A percentile compares a stretch with the other conserved stretches of the same genome.
These are phyloP conservation scores for Raddia guianensis DNA, from an alignment of 176 grass and related monocot genomes.

Conservation along the genomic window DNA sequence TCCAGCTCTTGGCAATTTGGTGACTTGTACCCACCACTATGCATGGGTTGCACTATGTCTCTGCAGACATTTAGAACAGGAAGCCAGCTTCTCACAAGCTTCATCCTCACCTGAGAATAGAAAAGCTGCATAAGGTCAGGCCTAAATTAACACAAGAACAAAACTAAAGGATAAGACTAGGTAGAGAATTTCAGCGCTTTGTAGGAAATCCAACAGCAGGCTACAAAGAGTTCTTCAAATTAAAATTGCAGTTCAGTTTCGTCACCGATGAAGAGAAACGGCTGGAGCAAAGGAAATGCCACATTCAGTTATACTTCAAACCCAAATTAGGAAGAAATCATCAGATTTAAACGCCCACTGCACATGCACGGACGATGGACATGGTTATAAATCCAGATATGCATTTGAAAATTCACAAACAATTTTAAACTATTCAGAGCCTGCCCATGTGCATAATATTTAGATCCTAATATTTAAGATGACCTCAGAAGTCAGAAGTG, in stretches of 20 bases:
- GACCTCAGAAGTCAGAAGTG: background rate
- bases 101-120: constrained; percentile 64
- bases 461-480: background rate
- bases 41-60: constrained; percentile 58
- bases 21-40: constrained; percentile 61
- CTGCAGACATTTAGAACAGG: constrained; percentile 82
- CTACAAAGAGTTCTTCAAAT: background rate
- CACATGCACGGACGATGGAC: background rate
- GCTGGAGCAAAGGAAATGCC: background rate
- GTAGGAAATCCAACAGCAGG: background rate
- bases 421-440: background rate
- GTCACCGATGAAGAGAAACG: background rate
- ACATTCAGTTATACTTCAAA: background rate
- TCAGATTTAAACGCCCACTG: background rate
- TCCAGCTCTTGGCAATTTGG: constrained; percentile 71
- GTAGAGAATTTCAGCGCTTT: background rate
- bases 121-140: constrained; percentile 1
- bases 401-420: background rate
- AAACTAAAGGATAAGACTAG: background rate
- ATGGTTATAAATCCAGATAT: background rate
- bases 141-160: background rate
- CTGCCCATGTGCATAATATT: too few species aligned
- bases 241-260: background rate
- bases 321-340: background rate
- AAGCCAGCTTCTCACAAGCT: constrained; percentile 77